A percentile compares a stretch with the other conserved stretches of the same genome.
phyloP scores from a whole-genome alignment of 2,329 filamentous ascomycete genomes.

The Endothia cerciana region DNA sequence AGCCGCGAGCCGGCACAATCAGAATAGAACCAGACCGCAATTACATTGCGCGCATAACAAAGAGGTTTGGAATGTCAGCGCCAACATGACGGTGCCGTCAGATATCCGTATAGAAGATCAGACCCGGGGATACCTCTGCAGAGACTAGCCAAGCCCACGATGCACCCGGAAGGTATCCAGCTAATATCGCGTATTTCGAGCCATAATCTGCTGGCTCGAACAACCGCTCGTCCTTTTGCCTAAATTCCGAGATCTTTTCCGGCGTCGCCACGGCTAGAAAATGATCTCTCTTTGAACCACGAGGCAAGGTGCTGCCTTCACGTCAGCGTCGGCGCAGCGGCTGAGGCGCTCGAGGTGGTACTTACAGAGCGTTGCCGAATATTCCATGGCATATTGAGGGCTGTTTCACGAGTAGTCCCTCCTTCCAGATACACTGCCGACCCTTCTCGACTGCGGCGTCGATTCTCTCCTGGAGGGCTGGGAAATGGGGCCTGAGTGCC shows the following conservation, averaged over 20 bases:
- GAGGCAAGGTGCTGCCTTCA: conserved; percentile 29
- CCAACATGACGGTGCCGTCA: conserved; percentile 19
- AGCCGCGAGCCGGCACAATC: not conserved
- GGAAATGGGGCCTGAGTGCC: conserved; percentile 54
- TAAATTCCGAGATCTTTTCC: conserved; percentile 51
- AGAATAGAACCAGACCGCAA: not conserved
- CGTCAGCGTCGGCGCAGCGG: not conserved
- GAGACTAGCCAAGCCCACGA: conserved; percentile 36
- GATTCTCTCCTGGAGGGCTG: conserved; percentile 52
- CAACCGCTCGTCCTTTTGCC: conserved; percentile 30
- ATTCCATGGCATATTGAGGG: conserved; percentile 64
- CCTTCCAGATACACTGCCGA: conserved; percentile 53
- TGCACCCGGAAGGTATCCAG: conserved; percentile 35
- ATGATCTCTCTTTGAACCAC: conserved; percentile 44
- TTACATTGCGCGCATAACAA: not conserved
- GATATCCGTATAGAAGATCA: conserved; percentile 36
- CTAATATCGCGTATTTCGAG: conserved; percentile 32
- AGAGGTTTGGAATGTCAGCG: not conserved
- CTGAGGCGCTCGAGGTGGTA: conserved; percentile 38
- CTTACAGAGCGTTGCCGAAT: conserved; percentile 59
- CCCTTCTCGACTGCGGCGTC: conserved; percentile 52
- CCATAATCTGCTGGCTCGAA: conserved; percentile 38
- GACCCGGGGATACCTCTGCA: conserved; percentile 27
- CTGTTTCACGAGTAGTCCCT: conserved; percentile 62
- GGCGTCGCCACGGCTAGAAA: conserved; percentile 60